Evolutionary conservation across 495 filamentous ascomycete species (phyloP), one percentile per base, ranked within the genome.

Genomic region (Mycothermus thermophilus): DNA sequence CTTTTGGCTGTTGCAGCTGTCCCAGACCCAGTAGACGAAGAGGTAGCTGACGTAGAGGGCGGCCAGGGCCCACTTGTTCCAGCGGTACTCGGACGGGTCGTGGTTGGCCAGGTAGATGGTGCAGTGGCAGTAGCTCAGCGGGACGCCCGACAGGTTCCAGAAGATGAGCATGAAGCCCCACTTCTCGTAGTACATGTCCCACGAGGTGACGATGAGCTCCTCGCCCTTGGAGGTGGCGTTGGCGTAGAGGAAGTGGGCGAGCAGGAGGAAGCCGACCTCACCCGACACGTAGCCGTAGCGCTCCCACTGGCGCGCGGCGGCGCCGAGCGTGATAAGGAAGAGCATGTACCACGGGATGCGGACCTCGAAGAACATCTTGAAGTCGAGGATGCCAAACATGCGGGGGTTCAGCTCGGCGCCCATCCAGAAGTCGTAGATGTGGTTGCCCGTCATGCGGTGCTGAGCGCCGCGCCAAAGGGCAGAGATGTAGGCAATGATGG

Each of bases 81-180:
- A 87, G 41, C 68, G 74, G 59, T 96, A 97, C 14, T 68, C 69
- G n/a, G 71, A 65, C 1, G 90, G 86, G 42, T 79, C 60, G 58
- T 93, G 83, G 62, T 79, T 88, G 38, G 84, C 87, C 44, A 97
- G 74, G 63, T 87, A 97, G 50, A 97, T 67, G 23, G 80, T 86
- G 69, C 82, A 92, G 67, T 97, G 88, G 69, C 90, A 96, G 71
- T 97, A 97, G 40, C 75, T 85, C 28, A 96, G 66, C 10, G 90
- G 90, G 12, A 97, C 90, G 43, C 90, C 90, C 36, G 86, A 85
- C 53, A 97, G 65, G 62, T 97, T 97, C 90, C 90, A 97, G 74
- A 97, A 97, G 59, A 94, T 94, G 35, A 97, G 71, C 88, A 97
- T 94, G 66, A 96, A 97, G 47, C 90, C 90, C 83, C 86, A 94